A percentile compares a stretch with the other conserved stretches of the same genome.
Conservation (phyloP, 2,329 filamentous ascomycete species). For the Achaetomium macrosporum region DNA sequence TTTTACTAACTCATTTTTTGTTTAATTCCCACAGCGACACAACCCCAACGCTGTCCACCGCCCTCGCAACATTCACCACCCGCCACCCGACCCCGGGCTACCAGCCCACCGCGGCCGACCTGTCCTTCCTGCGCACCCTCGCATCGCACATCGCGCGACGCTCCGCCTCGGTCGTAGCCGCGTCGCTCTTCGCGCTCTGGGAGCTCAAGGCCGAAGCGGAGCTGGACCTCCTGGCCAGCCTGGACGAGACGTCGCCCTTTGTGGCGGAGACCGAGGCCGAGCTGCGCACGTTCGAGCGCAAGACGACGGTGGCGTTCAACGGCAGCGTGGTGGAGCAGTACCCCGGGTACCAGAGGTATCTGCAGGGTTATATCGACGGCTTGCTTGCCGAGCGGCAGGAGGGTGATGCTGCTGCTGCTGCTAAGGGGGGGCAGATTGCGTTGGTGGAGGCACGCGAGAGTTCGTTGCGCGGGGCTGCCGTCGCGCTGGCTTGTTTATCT, state of each 20-base stretch:
- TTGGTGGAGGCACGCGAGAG: conserved; percentile 68
- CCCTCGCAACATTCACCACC: conserved; percentile 43
- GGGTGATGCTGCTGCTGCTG: conserved; percentile 4
- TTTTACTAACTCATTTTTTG: not conserved
- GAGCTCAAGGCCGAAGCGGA: conserved; percentile 47
- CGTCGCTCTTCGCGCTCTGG: conserved; percentile 55
- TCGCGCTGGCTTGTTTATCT: conserved; percentile 52
- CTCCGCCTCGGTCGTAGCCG: conserved; percentile 54
- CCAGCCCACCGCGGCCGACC: conserved; percentile 40
- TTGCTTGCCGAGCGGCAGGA: conserved; percentile 43
- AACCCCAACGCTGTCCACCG: conserved; percentile 37
- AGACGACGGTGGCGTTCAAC: conserved; percentile 66
- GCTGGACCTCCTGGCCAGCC: conserved; percentile 34
- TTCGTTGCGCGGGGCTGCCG: conserved; percentile 68
- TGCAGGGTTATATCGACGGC: conserved; percentile 58
- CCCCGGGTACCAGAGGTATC: conserved; percentile 56
- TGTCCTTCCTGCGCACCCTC: conserved; percentile 47
- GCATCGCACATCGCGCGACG: conserved; percentile 51
- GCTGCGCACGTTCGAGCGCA: conserved; percentile 30
- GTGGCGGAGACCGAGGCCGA: conserved; percentile 45
- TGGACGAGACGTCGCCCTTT: conserved; percentile 12
- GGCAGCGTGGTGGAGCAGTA: conserved; percentile 77
- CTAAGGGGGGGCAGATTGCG: conserved; percentile 38
- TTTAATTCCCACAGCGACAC: conserved; percentile 37
- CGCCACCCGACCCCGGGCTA: conserved; percentile 42